phyloP scores from a whole-genome alignment of 768 basidiomycete species.

The Lactifluus volemus region DNA sequence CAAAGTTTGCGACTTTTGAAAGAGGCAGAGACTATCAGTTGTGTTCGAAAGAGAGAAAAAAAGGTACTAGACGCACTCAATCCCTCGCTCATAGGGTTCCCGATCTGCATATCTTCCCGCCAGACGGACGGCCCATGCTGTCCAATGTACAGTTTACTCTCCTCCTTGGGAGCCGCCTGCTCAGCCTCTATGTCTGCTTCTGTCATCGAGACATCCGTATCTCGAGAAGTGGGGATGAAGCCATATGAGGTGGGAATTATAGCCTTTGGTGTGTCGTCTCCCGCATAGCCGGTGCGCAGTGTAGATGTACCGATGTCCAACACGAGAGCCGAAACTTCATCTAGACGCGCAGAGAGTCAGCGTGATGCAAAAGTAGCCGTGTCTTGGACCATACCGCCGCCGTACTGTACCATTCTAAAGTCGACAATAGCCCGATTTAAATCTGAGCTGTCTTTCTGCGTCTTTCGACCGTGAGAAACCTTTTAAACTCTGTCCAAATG shows the following conservation, averaged over 20 bases:
- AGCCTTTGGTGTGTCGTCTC: constrained; percentile 91
- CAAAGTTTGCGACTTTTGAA: constrained; percentile 62
- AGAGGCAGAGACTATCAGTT: background rate
- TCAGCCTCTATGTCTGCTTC: constrained; percentile 37
- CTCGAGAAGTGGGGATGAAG: constrained; percentile 40
- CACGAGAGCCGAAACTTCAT: constrained; percentile 96
- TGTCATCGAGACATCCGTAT: constrained; percentile 48
- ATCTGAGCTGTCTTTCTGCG: constrained; percentile 19
- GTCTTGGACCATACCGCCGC: constrained; percentile 53
- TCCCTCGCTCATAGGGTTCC: constrained; percentile 75
- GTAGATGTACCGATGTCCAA: constrained; percentile 90
- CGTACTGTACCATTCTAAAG: constrained; percentile 70
- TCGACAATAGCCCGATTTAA: constrained; percentile 2
- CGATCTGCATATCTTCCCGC: constrained; percentile 84
- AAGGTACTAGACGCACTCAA: constrained; percentile 49
- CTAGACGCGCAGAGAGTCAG: constrained; percentile 33
- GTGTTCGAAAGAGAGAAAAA: background rate
- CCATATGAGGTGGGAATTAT: constrained; percentile 89
- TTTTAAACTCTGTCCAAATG: constrained; percentile 22
- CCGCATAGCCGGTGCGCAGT: constrained; percentile 91
- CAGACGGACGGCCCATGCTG: constrained; percentile 86
- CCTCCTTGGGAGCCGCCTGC: constrained; percentile 32
- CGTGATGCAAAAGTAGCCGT: background rate
- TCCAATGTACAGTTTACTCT: constrained; percentile 66
- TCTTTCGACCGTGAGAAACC: constrained; percentile 14